Conservation (phyloP, 768 basidiomycete genomes). For the Pulveroboletus sp. region DNA sequence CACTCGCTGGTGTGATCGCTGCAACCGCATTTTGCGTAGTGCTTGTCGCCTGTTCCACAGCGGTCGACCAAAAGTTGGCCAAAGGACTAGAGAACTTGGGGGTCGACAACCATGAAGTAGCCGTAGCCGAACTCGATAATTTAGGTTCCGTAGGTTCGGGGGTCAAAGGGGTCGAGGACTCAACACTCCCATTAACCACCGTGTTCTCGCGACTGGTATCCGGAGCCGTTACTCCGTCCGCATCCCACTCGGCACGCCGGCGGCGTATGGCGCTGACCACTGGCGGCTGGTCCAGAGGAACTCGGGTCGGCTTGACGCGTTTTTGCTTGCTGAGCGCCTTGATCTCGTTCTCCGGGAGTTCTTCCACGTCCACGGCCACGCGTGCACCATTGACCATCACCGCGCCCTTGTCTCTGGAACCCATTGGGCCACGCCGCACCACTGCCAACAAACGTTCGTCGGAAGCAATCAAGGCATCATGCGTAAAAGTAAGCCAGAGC, state of each 20-base stretch:
- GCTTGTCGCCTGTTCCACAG: slow-evolving; percentile 68
- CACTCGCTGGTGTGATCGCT: slow-evolving; percentile 59
- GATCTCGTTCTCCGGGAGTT: slow-evolving; percentile 82
- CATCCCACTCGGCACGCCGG: slow-evolving; percentile 72
- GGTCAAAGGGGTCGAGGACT: slow-evolving; percentile 17
- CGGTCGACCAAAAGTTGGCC: slow-evolving; percentile 67
- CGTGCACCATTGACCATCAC: slow-evolving; percentile 91
- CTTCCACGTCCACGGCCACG: slow-evolving; percentile 83
- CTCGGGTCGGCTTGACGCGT: slow-evolving; percentile 77
- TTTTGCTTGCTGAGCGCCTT: slow-evolving; percentile 81
- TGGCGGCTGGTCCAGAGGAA: slow-evolving; percentile 92
- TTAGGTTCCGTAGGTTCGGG: slow-evolving; percentile 22
- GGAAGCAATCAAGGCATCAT: slow-evolving; percentile 74
- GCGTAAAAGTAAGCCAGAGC: slow-evolving; percentile 88
- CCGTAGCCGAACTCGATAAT: slow-evolving; percentile 7
- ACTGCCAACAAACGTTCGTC: slow-evolving; percentile 75
- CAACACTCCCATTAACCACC: slow-evolving; percentile 7
- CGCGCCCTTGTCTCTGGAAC: slow-evolving; percentile 68
- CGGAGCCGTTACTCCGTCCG: slow-evolving; percentile 37
- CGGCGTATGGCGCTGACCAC: slow-evolving; percentile 69
- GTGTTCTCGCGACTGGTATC: slow-evolving; percentile 18
- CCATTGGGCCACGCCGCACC: slow-evolving; percentile 65
- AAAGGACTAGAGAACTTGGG: slow-evolving; percentile 71
- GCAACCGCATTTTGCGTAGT: slow-evolving; percentile 79
- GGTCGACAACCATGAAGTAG: slow-evolving; percentile 50